Conservation (phyloP, 164 flowering plant genomes). For the Stephania japonica region DNA sequence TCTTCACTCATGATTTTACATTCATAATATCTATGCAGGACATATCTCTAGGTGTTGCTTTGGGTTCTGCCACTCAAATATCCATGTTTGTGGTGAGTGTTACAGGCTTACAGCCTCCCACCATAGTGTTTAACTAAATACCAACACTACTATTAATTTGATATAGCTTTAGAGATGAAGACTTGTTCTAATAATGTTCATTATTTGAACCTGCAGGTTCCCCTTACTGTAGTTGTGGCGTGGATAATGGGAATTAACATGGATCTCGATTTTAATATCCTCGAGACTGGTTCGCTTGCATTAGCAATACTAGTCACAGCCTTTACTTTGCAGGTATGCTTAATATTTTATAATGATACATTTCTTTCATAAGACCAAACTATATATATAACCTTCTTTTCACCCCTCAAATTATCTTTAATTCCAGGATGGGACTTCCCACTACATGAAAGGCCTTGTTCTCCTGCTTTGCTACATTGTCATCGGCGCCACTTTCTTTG, state of each 20-base stretch:
- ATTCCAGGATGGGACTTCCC: constrained; percentile 72
- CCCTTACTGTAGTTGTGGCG: constrained; percentile 50
- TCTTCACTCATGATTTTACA: neutral
- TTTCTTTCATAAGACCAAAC: no score
- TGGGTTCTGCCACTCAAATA: constrained; percentile 94
- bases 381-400: no score
- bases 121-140: neutral
- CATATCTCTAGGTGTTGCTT: constrained; percentile 77
- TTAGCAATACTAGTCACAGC: constrained; percentile 53
- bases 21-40: constrained; percentile 46
- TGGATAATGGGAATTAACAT: constrained; percentile 75
- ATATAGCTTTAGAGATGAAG: neutral
- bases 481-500: constrained; percentile 57
- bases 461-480: constrained; percentile 55
- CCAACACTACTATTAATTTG: neutral
- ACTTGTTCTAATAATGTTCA: neutral
- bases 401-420: neutral
- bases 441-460: constrained; percentile 74
- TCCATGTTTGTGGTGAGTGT: constrained; percentile 78
- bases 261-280: constrained; percentile 68
- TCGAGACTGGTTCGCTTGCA: constrained; percentile 75
- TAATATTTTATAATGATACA: neutral
- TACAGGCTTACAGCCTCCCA: neutral
- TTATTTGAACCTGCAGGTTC: constrained; percentile 41
- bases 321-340: constrained; percentile 27